phyloP scores from a whole-genome alignment of 768 basidiomycete genomes.

The Mycena galericulata region DNA sequence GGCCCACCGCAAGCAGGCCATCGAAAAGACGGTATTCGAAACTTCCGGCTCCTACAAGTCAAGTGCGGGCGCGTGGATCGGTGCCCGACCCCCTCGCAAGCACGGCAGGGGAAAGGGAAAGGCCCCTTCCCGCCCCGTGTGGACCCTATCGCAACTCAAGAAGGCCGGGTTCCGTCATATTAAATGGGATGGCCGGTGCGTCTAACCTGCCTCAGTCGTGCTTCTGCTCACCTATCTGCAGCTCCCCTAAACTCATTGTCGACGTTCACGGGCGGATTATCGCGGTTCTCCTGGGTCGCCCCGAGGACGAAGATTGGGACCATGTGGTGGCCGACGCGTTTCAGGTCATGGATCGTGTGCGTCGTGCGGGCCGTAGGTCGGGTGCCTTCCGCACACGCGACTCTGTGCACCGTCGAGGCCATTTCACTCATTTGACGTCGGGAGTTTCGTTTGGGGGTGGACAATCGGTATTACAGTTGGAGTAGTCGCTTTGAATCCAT shows the following conservation, averaged over 20 bases:
- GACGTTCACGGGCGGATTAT: slow-evolving; percentile 1
- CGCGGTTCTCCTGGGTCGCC: neutral
- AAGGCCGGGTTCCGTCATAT: neutral
- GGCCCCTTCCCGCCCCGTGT: neutral
- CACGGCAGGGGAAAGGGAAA: too few species aligned
- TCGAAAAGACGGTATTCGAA: neutral
- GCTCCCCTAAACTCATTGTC: neutral
- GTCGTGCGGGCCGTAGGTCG: neutral
- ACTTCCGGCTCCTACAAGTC: neutral
- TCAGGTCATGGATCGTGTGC: too few species aligned
- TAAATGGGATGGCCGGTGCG: neutral
- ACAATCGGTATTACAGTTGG: neutral
- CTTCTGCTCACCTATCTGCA: too few species aligned
- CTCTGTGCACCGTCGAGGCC: neutral
- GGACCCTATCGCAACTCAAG: neutral
- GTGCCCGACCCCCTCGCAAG: neutral
- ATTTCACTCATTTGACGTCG: neutral
- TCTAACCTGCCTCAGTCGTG: neutral
- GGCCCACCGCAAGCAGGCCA: neutral
- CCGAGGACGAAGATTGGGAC: too few species aligned
- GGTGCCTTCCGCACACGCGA: neutral
- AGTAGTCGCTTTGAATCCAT: neutral
- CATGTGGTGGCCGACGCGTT: too few species aligned
- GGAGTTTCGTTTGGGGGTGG: slow-evolving; percentile 13
- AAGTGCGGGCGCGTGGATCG: neutral